Base-by-base conservation (phyloP, 2,329 filamentous ascomycete genomes). In the Pseudogymnoascus sp. region DNA sequence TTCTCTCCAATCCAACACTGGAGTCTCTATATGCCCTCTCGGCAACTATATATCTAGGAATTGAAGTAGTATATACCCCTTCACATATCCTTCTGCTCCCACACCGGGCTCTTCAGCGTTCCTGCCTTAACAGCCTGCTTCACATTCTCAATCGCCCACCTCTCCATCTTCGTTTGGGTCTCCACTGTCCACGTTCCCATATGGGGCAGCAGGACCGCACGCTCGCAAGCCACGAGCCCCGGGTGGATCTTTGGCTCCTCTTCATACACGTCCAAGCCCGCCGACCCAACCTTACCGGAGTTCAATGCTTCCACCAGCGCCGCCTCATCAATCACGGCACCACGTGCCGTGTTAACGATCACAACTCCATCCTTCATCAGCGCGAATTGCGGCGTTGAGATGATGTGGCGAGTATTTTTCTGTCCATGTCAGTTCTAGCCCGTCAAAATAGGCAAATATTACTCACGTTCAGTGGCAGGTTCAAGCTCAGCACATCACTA, bases 181-280 rank as follows among this genome's bases (percentile, higher is more conserved):
- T 88, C 90, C 28, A 85, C 77, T 0, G 89, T 93, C 81, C 84
- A 91, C 0, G 91, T 95, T 0, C 91, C 91, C 89, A 95, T 90
- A 74, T 95, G 91, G 60, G 91, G 91, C 36, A 95, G 76, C 28
- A 96, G 79, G 69, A 93, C 79, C 22, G 90, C 89, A 67, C 84
- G 82, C 2, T 84, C 84, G 71, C 93, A 92, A 14, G 77, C 76
- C 12, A 92, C 68, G 42, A 95, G 77, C 1, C 87, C 89, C 0
- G 85, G 86, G 70, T 94, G 89, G 28, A 95, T 77, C 63, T 83
- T 79, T 0, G 91, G 91, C 74, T 95, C 91, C 38, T 92, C 80
- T 72, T 95, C 91, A 70, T 86, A 95, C 59, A 95, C 91, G 72
- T 95, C 91, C 4, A 95, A 79, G 1, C 91, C 91, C 12, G 79